Percentiles rank a stretch among this genome's conserved stretches.
Conservation (phyloP, 352 stramenopile species). For the Elongisporangium prolatum region DNA sequence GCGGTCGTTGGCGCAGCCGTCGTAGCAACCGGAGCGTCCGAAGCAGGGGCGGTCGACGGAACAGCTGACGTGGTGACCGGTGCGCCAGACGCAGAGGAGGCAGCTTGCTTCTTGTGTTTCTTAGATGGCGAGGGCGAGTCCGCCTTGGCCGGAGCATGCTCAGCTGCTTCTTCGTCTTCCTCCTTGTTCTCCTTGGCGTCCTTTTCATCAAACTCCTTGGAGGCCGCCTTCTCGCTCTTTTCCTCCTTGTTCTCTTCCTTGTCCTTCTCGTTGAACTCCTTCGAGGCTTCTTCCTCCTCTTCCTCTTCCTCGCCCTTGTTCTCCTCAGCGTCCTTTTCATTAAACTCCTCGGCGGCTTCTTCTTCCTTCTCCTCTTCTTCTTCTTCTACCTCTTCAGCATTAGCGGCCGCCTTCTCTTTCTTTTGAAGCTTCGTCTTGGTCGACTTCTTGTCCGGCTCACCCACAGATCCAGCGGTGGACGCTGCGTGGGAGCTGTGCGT, state of each 20-base stretch:
- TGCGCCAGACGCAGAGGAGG: not conserved
- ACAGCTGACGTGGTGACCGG: constrained; percentile 6
- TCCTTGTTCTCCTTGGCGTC: not conserved
- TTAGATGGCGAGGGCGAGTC: not conserved
- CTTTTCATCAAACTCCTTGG: not conserved
- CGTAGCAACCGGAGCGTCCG: constrained; percentile 3
- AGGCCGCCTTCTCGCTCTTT: not conserved
- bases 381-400: not conserved
- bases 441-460: not conserved
- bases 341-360: constrained; percentile 2
- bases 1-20: constrained; percentile 6
- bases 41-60: not conserved
- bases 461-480: not conserved
- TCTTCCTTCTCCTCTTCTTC: not conserved
- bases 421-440: not conserved
- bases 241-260: constrained; percentile 21
- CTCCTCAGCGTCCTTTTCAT: constrained; percentile 9
- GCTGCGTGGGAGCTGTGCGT: not conserved
- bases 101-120: constrained; percentile 20
- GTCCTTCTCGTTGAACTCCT: constrained; percentile 16
- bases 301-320: constrained; percentile 16
- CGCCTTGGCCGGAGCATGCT: not conserved
- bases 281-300: constrained; percentile 5
- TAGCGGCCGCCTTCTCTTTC: not conserved
- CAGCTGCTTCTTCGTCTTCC: not conserved